Evolutionary conservation across 2,329 filamentous ascomycete species (phyloP).

Genomic region (Aspergillus sclerotialis): DNA sequence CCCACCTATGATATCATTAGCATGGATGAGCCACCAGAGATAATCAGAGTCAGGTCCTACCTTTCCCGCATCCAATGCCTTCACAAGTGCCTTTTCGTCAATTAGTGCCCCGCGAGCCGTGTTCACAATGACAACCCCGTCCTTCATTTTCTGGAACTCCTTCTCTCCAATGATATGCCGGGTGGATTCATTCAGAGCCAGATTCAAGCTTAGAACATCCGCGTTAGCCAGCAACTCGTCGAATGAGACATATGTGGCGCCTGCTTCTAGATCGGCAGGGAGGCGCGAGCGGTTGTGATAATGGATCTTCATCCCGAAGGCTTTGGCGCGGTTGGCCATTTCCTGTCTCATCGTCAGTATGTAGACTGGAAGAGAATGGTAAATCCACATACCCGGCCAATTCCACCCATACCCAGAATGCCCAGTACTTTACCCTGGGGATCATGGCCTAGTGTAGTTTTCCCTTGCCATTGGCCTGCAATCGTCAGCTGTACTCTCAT

Average conservation of each 20-base stretch:
- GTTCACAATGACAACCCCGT: constrained; percentile 39
- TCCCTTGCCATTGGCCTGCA: constrained; percentile 37
- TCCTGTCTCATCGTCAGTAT: constrained; percentile 25
- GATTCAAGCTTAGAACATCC: constrained; percentile 42
- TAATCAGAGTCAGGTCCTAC: constrained; percentile 14
- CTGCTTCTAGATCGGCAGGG: constrained; percentile 32
- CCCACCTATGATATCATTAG: constrained; percentile 22
- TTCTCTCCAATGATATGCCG: constrained; percentile 40
- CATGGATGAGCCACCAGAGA: background rate
- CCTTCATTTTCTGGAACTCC: constrained; percentile 41
- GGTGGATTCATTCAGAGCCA: constrained; percentile 38
- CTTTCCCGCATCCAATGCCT: constrained; percentile 39
- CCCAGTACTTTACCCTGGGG: constrained; percentile 40
- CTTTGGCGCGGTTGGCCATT: constrained; percentile 38
- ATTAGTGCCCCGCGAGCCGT: constrained; percentile 39
- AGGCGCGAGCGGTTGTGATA: constrained; percentile 42
- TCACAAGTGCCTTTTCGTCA: constrained; percentile 41
- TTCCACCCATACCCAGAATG: constrained; percentile 44
- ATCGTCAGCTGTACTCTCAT: no score
- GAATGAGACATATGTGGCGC: constrained; percentile 39
- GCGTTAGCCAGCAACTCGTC: constrained; percentile 39
- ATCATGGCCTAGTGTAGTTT: constrained; percentile 37
- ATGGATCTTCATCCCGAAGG: constrained; percentile 41
- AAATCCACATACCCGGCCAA: constrained; percentile 36
- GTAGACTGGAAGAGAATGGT: no score